phyloP scores from a whole-genome alignment of 371 early-diverging fungal genomes.

The Phascolomyces articulosus region DNA sequence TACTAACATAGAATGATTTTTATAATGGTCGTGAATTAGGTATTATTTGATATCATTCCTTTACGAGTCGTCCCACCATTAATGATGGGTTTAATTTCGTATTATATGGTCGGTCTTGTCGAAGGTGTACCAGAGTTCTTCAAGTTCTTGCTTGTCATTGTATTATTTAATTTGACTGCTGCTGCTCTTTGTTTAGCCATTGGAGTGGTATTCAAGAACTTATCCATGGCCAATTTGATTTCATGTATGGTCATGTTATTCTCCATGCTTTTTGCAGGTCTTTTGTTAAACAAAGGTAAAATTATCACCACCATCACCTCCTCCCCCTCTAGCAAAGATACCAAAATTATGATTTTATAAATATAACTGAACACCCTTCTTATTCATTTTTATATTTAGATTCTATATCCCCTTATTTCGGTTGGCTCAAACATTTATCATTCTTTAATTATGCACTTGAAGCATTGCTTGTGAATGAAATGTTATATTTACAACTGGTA shows the following conservation, averaged over 20 bases:
- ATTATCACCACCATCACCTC: no score
- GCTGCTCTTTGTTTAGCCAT: constrained; percentile 82
- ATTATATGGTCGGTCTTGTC: constrained; percentile 87
- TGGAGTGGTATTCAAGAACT: constrained; percentile 74
- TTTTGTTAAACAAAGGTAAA: constrained; percentile 81
- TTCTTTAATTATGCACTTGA: constrained; percentile 92
- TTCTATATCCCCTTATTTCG: constrained; percentile 74
- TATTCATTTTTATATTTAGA: constrained; percentile 29
- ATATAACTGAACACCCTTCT: not conserved
- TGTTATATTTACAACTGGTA: constrained; percentile 73
- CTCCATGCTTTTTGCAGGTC: constrained; percentile 90
- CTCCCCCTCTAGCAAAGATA: not conserved
- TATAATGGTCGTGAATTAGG: no score
- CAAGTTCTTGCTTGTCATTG: constrained; percentile 85
- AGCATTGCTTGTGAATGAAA: constrained; percentile 86
- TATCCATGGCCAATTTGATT: constrained; percentile 81
- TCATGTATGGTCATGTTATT: constrained; percentile 84
- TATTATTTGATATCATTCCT: constrained; percentile 84
- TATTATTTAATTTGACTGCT: constrained; percentile 84
- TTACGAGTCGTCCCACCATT: constrained; percentile 88
- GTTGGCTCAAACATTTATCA: constrained; percentile 80
- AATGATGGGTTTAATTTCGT: constrained; percentile 84
- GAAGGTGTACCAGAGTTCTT: constrained; percentile 68
- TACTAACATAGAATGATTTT: no score
- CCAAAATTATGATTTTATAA: not conserved